A percentile compares a stretch with the other conserved stretches of the same genome.
These are phyloP conservation scores for Medicago lupulina DNA, from an alignment of 306 rosid genomes.

Conservation along the genomic window DNA sequence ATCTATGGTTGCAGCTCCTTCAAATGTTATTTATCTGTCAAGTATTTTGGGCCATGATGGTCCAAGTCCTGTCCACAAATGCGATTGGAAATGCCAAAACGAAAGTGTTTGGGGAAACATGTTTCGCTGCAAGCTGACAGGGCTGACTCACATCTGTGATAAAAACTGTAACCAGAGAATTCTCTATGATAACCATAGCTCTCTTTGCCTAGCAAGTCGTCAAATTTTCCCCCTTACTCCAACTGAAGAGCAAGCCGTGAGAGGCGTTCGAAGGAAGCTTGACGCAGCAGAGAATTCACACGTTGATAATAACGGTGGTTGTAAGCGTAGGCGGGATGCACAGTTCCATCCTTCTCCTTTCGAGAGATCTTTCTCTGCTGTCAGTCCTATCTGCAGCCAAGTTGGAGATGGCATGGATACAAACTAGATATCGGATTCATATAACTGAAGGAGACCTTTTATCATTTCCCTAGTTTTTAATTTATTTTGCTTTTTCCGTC, in stretches of 20 bases:
- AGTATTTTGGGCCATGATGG: slow-evolving; percentile 91
- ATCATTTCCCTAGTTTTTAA: slow-evolving; percentile 30
- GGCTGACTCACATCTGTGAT: slow-evolving; percentile 98
- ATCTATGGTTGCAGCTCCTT: slow-evolving; percentile 77
- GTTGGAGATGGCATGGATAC: slow-evolving; percentile 94
- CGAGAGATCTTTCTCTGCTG: slow-evolving; percentile 87
- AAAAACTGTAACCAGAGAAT: slow-evolving; percentile 98
- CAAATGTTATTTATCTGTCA: slow-evolving; percentile 93
- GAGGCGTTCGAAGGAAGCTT: slow-evolving; percentile 90
- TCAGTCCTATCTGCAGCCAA: slow-evolving; percentile 88
- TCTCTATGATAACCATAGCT: slow-evolving; percentile 95
- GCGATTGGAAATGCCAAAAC: slow-evolving; percentile 93
- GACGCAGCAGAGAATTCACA: slow-evolving; percentile 65
- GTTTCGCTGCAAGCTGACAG: slow-evolving; percentile 95
- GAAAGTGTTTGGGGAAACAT: slow-evolving; percentile 93
- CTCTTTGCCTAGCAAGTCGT: slow-evolving; percentile 87
- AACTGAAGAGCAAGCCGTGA: slow-evolving; percentile 84
- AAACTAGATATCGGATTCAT: slow-evolving; percentile 61
- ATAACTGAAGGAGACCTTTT: slow-evolving; percentile 50
- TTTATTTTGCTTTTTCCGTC: slow-evolving; percentile 41
- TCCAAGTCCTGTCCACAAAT: slow-evolving; percentile 72
- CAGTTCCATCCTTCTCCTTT: slow-evolving; percentile 90
- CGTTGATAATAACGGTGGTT: slow-evolving; percentile 58
- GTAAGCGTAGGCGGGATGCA: slow-evolving; percentile 90
- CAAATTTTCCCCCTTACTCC: slow-evolving; percentile 72